A percentile compares a stretch with the other conserved stretches of the same genome.
Conservation (phyloP, 257 asterid species). For the Plectranthus barbatus region DNA sequence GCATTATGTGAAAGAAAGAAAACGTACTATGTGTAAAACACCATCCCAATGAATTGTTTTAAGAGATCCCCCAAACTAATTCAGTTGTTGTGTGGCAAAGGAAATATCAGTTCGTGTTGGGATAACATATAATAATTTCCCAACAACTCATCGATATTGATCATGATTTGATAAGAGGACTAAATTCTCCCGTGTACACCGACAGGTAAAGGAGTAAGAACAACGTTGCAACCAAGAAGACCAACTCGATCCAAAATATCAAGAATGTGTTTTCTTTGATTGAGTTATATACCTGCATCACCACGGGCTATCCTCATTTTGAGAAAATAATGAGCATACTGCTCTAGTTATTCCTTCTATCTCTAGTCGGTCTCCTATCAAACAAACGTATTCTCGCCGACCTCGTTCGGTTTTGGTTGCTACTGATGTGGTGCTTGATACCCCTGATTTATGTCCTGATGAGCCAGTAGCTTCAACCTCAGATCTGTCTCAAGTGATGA, state of each 20-base stretch:
- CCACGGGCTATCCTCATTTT: background rate
- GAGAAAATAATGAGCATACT: background rate
- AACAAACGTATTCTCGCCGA: too few relatives aligned
- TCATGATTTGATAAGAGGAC: background rate
- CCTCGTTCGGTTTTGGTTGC: too few relatives aligned
- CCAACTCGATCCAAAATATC: background rate
- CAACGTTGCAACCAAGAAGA: background rate
- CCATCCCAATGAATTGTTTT: too few relatives aligned
- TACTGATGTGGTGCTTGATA: too few relatives aligned
- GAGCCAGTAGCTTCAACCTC: too few relatives aligned
- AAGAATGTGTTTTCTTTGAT: background rate
- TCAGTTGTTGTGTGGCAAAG: background rate
- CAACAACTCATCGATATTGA: background rate
- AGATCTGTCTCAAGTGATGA: too few relatives aligned
- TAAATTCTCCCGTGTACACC: background rate
- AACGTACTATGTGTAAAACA: too few relatives aligned
- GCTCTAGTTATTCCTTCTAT: too few relatives aligned
- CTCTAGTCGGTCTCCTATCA: too few relatives aligned
- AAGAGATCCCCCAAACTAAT: too few relatives aligned
- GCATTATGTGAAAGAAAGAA: too few relatives aligned
- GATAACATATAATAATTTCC: background rate
- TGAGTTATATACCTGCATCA: background rate
- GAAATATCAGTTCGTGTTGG: background rate
- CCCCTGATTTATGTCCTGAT: too few relatives aligned
- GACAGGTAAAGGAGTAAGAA: background rate